phyloP scores from a whole-genome alignment of 108 stramenopile species.

The Nitzschia putrida region DNA sequence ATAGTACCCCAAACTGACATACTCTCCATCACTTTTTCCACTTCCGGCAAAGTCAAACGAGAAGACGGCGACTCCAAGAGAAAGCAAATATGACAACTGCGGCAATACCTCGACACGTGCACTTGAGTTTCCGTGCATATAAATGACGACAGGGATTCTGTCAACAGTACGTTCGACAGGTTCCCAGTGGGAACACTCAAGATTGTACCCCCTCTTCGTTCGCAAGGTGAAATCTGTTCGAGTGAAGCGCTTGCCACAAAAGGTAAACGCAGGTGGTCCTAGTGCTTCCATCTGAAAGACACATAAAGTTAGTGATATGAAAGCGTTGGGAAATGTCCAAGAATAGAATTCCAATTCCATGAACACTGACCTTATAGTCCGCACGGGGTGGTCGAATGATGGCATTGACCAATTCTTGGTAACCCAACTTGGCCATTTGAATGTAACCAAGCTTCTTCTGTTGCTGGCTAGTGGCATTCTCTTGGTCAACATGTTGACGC shows the following conservation, averaged over 20 bases:
- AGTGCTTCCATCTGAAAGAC: conserved; percentile 70
- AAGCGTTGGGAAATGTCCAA: conserved; percentile 5
- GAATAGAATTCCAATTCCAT: neutral
- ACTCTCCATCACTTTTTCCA: conserved; percentile 94
- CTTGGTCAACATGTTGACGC: conserved; percentile 45
- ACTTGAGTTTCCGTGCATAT: conserved; percentile 93
- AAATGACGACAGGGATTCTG: conserved; percentile 86
- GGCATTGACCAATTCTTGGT: conserved; percentile 94
- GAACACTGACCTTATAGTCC: conserved; percentile 71
- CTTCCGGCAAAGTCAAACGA: conserved; percentile 99
- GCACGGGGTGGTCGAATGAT: conserved; percentile 97
- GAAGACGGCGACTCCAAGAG: conserved; percentile 91
- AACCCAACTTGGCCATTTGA: conserved; percentile 85
- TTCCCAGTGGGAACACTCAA: conserved; percentile 96
- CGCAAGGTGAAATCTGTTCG: conserved; percentile 92
- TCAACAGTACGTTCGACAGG: conserved; percentile 82
- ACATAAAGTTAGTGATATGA: conserved; percentile 3
- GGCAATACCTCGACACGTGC: conserved; percentile 89
- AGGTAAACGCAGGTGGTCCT: conserved; percentile 84
- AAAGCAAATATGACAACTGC: conserved; percentile 85
- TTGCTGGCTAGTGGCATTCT: conserved; percentile 12
- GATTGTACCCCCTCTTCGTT: conserved; percentile 83
- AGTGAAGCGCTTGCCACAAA: conserved; percentile 86
- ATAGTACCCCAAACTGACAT: conserved; percentile 95
- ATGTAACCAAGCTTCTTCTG: conserved; percentile 60